Evolutionary conservation across 345 rosid species (phyloP).

Genomic region (Eucalyptus microcorys): DNA sequence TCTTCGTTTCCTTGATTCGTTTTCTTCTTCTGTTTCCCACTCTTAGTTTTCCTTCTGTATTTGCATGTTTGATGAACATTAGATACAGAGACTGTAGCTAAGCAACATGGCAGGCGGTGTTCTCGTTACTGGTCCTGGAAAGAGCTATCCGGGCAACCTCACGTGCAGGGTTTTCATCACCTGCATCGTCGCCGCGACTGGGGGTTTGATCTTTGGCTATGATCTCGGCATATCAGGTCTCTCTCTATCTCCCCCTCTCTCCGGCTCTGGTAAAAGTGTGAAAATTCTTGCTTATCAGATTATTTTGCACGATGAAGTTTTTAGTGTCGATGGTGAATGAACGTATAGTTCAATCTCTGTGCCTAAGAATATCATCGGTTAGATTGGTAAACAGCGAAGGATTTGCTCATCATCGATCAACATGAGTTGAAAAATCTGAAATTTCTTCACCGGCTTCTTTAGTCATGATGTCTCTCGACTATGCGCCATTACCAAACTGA

Average conservation of each 20-base stretch:
- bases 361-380: background rate
- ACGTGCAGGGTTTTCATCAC: constrained; percentile 5
- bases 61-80: background rate
- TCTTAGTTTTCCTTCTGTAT: background rate
- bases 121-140: background rate
- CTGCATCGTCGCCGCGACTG: constrained; percentile 11
- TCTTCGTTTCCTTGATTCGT: background rate
- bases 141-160: constrained; percentile 12
- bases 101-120: constrained; percentile 20
- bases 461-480: background rate
- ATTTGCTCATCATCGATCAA: background rate
- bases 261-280: background rate
- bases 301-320: background rate
- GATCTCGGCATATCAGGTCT: constrained; percentile 36
- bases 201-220: constrained; percentile 26
- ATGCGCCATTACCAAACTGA: background rate
- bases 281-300: too few species aligned
- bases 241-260: background rate
- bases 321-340: background rate
- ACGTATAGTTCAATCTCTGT: background rate
- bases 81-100: background rate
- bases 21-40: background rate
- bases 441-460: background rate
- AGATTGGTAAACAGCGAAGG: background rate
- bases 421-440: background rate